Conservation (phyloP, 208 protist genomes). For the Wallacemonas rigidus region DNA sequence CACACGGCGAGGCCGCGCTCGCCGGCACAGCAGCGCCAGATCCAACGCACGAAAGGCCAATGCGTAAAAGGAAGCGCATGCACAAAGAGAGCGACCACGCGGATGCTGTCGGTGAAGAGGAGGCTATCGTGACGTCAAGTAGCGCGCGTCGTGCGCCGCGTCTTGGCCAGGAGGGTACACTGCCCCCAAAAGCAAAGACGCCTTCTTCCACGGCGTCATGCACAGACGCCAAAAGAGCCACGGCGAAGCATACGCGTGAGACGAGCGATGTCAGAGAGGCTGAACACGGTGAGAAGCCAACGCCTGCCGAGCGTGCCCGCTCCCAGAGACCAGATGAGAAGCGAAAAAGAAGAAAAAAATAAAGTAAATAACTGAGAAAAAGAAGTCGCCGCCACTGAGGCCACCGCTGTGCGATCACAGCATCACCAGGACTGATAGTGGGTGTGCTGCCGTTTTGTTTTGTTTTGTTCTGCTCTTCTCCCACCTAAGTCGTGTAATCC, state of each 20-base stretch:
- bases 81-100: background rate
- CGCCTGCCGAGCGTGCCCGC: too few relatives aligned
- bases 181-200: too few relatives aligned
- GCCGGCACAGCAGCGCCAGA: too few relatives aligned
- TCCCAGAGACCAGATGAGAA: background rate
- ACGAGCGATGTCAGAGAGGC: too few relatives aligned
- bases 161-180: too few relatives aligned
- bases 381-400: background rate
- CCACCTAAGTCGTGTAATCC: too few relatives aligned
- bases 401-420: background rate
- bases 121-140: background rate
- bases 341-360: background rate
- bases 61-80: background rate
- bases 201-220: background rate
- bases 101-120: background rate
- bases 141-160: too few relatives aligned
- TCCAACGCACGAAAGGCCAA: too few relatives aligned
- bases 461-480: background rate
- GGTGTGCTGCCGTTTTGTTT: slow-evolving; percentile 13
- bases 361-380: background rate
- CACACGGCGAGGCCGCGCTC: too few relatives aligned
- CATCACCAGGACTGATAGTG: background rate
- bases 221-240: background rate
- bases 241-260: background rate
- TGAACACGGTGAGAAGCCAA: too few relatives aligned